A percentile compares a stretch with the other conserved stretches of the same genome.
Conservation (phyloP, 1,284 basidiomycete genomes). For the Rhodotorula sp. region DNA sequence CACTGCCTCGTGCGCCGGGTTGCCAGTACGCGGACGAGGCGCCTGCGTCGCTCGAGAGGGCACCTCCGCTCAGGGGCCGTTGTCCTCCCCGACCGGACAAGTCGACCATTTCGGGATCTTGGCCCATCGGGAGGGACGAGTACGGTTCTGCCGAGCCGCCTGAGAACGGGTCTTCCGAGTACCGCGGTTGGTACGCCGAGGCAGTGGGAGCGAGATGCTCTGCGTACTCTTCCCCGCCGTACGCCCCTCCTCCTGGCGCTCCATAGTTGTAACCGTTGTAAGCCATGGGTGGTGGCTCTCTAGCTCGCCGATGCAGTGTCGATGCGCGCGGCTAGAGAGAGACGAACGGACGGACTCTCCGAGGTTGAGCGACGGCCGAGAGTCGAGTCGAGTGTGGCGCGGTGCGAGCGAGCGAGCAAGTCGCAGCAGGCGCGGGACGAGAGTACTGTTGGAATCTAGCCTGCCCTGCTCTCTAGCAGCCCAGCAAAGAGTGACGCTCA, state of each 20-base stretch:
- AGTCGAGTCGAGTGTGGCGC: too few relatives aligned
- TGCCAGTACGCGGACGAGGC: conserved; percentile 30
- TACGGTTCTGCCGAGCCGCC: background rate
- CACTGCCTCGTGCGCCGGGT: conserved; percentile 9
- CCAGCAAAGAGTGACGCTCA: too few relatives aligned
- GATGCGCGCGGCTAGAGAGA: too few relatives aligned
- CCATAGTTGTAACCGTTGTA: conserved; percentile 4
- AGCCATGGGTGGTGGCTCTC: conserved; percentile 10
- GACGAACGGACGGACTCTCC: background rate
- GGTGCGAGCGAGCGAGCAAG: too few relatives aligned
- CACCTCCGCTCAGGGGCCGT: conserved; percentile 3
- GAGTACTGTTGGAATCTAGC: too few relatives aligned
- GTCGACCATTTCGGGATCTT: conserved; percentile 36
- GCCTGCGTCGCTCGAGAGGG: conserved; percentile 2
- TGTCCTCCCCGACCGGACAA: conserved; percentile 4
- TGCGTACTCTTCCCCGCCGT: conserved; percentile 14
- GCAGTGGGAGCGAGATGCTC: conserved; percentile 5
- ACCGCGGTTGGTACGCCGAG: conserved; percentile 1
- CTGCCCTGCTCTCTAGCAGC: too few relatives aligned
- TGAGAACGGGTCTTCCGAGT: conserved; percentile 18
- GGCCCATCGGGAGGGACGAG: conserved; percentile 1
- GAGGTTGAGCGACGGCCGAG: background rate
- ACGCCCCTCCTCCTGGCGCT: background rate
- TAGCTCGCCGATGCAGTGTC: background rate
- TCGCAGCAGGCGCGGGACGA: too few relatives aligned